phyloP scores from a whole-genome alignment of 176 grass and related monocot species.

The Saccharum officinarum region DNA sequence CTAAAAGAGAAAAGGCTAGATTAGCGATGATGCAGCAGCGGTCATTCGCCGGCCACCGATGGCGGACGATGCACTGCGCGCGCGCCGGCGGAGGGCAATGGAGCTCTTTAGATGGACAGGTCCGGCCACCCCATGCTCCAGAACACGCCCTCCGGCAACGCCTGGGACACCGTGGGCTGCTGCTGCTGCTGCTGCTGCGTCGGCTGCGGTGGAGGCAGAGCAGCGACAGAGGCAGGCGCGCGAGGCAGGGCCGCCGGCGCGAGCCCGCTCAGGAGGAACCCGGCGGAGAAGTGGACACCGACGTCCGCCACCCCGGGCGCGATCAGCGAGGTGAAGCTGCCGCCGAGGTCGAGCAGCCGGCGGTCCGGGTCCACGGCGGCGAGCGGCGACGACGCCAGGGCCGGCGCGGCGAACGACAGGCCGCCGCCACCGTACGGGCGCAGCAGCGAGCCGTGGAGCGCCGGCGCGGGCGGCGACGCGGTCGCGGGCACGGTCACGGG shows the following conservation, averaged over 20 bases:
- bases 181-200: neutral
- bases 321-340: conserved; percentile 59
- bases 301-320: neutral
- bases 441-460: neutral
- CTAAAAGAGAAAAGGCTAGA: conserved; percentile 5
- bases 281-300: conserved; percentile 15
- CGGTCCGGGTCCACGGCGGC: conserved; percentile 29
- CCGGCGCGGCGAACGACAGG: conserved; percentile 12
- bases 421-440: conserved; percentile 3
- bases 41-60: neutral
- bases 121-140: conserved; percentile 61
- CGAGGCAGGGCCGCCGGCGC: neutral
- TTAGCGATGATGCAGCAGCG: neutral
- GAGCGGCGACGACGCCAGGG: neutral
- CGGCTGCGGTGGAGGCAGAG: neutral
- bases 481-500: too few relatives aligned
- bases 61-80: neutral
- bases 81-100: neutral
- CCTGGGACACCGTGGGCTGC: conserved; percentile 25
- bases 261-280: neutral
- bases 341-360: conserved; percentile 54
- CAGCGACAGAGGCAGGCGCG: neutral
- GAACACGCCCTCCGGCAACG: conserved; percentile 24
- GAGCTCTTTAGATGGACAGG: conserved; percentile 47
- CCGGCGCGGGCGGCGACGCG: neutral